Percentiles rank a stretch among this genome's conserved stretches.
These are phyloP conservation scores for Suaeda aralocaspica DNA, from an alignment of 148 eudicot species.

Conservation along the genomic window DNA sequence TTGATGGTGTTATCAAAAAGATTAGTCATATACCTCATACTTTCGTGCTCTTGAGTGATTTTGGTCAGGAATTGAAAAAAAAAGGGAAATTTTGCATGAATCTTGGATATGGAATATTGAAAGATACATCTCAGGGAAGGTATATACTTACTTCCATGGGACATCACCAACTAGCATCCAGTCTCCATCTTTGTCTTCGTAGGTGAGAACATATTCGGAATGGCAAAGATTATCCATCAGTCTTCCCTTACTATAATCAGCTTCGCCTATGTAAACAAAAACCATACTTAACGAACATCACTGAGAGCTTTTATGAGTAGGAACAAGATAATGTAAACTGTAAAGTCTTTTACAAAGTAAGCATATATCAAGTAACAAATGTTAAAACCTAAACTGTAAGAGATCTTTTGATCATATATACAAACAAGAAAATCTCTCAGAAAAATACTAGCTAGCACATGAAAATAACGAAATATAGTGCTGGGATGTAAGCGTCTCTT, in stretches of 20 bases:
- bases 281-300: too few species aligned
- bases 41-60: background rate
- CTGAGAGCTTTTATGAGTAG: too few species aligned
- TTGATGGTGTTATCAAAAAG: background rate
- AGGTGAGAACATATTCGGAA: constrained; percentile 61
- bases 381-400: too few species aligned
- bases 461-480: too few species aligned
- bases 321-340: too few species aligned
- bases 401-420: too few species aligned
- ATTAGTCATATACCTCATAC: background rate
- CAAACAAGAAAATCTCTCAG: too few species aligned
- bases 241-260: constrained; percentile 35
- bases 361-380: too few species aligned
- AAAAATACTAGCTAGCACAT: too few species aligned
- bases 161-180: constrained; percentile 84
- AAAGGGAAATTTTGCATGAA: background rate
- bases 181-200: constrained; percentile 69
- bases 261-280: constrained; percentile 37
- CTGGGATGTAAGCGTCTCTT: too few species aligned
- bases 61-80: background rate
- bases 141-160: constrained; percentile 64
- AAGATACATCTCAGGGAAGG: background rate
- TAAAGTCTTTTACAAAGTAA: too few species aligned
- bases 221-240: constrained; percentile 44
- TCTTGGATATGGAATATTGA: background rate